Percentiles rank a stretch among this genome's conserved stretches.
Conservation (phyloP, 495 filamentous ascomycete genomes). For the Corynascus novoguineensis region DNA sequence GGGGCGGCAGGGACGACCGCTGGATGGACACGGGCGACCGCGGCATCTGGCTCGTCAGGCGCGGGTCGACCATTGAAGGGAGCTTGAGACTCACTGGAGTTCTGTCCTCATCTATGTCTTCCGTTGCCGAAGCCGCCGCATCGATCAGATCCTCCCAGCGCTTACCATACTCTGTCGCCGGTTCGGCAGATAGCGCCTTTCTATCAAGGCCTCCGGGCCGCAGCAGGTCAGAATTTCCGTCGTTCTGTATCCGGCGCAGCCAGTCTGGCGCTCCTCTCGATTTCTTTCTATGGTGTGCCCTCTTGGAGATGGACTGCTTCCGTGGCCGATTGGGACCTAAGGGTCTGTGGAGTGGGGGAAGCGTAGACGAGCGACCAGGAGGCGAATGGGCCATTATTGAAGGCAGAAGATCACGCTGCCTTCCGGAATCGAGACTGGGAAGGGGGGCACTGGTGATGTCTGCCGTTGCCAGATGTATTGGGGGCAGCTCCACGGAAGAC, state of each 20-base stretch:
- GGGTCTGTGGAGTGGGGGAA: slow-evolving; percentile 70
- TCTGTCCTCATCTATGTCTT: slow-evolving; percentile 82
- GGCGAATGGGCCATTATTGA: slow-evolving; percentile 77
- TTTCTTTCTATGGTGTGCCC: slow-evolving; percentile 68
- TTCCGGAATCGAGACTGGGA: slow-evolving; percentile 54
- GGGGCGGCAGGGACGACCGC: slow-evolving; percentile 74
- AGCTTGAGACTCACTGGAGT: slow-evolving; percentile 60
- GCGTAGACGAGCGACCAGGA: slow-evolving; percentile 77
- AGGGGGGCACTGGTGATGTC: slow-evolving; percentile 68
- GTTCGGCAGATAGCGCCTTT: slow-evolving; percentile 81
- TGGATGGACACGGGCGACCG: slow-evolving; percentile 63
- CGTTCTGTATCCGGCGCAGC: slow-evolving; percentile 47
- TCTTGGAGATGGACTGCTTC: slow-evolving; percentile 78
- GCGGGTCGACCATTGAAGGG: slow-evolving; percentile 32
- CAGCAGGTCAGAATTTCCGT: slow-evolving; percentile 38
- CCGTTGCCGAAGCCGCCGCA: slow-evolving; percentile 76
- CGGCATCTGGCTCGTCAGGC: slow-evolving; percentile 52
- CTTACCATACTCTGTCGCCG: slow-evolving; percentile 71
- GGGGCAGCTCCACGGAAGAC: slow-evolving; percentile 68
- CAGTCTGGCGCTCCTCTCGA: slow-evolving; percentile 57
- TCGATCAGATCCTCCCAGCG: slow-evolving; percentile 94
- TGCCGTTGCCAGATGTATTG: slow-evolving; percentile 52
- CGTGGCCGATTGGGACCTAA: slow-evolving; percentile 60
- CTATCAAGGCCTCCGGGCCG: slow-evolving; percentile 67
- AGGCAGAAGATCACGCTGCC: slow-evolving; percentile 66